Base-by-base conservation (phyloP, 2,329 filamentous ascomycete genomes). In the Bipolaris cookei region DNA sequence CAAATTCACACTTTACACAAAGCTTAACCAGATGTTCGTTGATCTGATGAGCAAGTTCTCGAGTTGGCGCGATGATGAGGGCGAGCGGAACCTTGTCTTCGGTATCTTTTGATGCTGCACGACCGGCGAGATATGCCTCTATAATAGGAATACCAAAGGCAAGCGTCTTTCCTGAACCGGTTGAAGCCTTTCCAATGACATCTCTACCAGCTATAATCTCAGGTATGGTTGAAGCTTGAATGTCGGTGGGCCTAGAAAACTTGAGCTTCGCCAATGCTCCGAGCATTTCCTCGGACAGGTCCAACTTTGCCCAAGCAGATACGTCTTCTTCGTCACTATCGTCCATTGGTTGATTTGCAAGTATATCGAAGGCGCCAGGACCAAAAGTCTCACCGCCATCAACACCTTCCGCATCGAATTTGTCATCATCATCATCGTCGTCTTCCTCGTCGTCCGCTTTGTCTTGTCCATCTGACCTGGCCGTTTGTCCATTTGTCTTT, bases 71-170 rank as follows among this genome's bases (percentile, higher is more conserved):
- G 2, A 99, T 82, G 35, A 99, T 88, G 41, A 99, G 78, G 0
- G 92, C 73, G 8, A 71, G 90, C 1, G 78, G 76, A 57, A 81
- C 79, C 21, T 80, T 76, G 46, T 74, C 51, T n/a, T 68, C 62
- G 4, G 51, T 6, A 23, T 74, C 56, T 74, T 76, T 61, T 30
- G 58, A 21, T 37, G 59, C 54, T 72, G 71, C 58, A 85, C 58
- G 56, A 4, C 63, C 61, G 10, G 67, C 83, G 6, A 99, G 78
- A 82, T 89, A 97, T 53, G 85, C 83, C 76, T 99, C 93, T 8
- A 98, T 81, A 54, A 99, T 95, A 0, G 95, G 95, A 61, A 99
- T 92, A 1, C 90, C 92, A 76, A 97, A 99, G 0, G 95, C 94
- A 42, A 99, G 81, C 0, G 95, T 99, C 79, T 99, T 99, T 67